A percentile compares a stretch with the other conserved stretches of the same genome.
phyloP scores from a whole-genome alignment of 208 protist genomes.

The Leishmania guyanensis region DNA sequence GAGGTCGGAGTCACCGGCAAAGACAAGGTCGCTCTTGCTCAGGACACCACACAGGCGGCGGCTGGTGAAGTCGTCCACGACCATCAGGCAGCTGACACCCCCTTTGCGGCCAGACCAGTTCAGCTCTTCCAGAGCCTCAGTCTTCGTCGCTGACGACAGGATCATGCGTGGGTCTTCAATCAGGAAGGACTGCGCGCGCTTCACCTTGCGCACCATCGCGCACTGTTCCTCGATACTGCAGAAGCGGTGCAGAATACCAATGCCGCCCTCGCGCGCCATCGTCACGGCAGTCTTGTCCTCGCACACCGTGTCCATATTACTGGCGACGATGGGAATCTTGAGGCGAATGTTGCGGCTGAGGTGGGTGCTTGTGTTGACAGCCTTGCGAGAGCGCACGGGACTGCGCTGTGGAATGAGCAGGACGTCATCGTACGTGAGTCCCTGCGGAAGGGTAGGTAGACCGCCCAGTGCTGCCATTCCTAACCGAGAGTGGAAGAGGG shows the following conservation, averaged over 20 bases:
- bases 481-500: background rate
- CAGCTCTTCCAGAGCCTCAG: conserved; percentile 59
- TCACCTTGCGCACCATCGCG: conserved; percentile 87
- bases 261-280: conserved; percentile 90
- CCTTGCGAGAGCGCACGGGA: conserved; percentile 66
- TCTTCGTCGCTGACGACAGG: conserved; percentile 51
- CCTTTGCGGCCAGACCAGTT: conserved; percentile 80
- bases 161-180: conserved; percentile 90
- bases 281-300: conserved; percentile 86
- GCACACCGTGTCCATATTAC: conserved; percentile 94
- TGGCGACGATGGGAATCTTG: conserved; percentile 86
- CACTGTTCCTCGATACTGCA: conserved; percentile 89
- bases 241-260: conserved; percentile 91
- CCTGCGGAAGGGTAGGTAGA: conserved; percentile 45
- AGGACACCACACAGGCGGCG: conserved; percentile 73
- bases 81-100: conserved; percentile 80
- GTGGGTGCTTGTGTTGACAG: conserved; percentile 62
- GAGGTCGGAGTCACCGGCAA: conserved; percentile 44
- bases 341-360: conserved; percentile 79
- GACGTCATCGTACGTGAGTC: conserved; percentile 91
- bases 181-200: conserved; percentile 90
- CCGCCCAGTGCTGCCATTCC: conserved; percentile 40
- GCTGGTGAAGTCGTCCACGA: conserved; percentile 51
- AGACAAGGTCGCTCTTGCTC: conserved; percentile 65
- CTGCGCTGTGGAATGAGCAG: conserved; percentile 87